These are phyloP conservation scores for Amphibolis antarctica DNA, from an alignment of 106 monocot species.

Conservation along the genomic window DNA sequence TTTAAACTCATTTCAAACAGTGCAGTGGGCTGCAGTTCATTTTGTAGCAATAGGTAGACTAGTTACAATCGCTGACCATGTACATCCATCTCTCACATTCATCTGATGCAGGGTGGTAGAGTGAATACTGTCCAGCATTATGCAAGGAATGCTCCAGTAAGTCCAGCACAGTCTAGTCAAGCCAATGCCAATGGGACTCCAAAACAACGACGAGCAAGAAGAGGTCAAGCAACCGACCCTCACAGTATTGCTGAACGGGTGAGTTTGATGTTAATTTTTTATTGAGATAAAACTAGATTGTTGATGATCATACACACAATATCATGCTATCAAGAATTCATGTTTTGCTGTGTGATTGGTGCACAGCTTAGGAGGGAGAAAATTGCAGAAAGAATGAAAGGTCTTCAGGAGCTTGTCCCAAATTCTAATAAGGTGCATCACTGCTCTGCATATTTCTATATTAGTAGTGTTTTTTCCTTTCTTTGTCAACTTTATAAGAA, in stretches of 20 bases:
- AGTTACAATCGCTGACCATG: neutral
- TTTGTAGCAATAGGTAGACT: neutral
- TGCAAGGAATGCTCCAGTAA: neutral
- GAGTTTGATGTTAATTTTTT: constrained; percentile 10
- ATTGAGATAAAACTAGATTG: neutral
- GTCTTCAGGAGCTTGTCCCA: constrained; percentile 80
- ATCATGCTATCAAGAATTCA: neutral
- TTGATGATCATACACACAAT: neutral
- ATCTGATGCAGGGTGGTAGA: neutral
- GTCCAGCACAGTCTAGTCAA: neutral
- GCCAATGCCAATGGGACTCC: constrained; percentile 2
- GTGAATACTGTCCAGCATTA: neutral
- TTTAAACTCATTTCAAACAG: too few species aligned
- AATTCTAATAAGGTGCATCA: constrained; percentile 75
- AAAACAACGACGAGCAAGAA: constrained; percentile 55
- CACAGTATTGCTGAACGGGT: constrained; percentile 95
- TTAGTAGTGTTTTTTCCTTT: too few species aligned
- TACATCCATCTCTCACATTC: neutral
- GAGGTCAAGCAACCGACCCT: constrained; percentile 87
- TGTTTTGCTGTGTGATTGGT: neutral
- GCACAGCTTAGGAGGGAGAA: constrained; percentile 80
- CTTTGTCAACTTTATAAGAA: too few species aligned
- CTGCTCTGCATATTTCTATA: neutral
- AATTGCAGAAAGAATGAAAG: constrained; percentile 88
- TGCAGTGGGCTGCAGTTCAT: too few species aligned